Evolutionary conservation across 768 basidiomycete genomes (phyloP).

Genomic region (Termitomyces sp.): DNA sequence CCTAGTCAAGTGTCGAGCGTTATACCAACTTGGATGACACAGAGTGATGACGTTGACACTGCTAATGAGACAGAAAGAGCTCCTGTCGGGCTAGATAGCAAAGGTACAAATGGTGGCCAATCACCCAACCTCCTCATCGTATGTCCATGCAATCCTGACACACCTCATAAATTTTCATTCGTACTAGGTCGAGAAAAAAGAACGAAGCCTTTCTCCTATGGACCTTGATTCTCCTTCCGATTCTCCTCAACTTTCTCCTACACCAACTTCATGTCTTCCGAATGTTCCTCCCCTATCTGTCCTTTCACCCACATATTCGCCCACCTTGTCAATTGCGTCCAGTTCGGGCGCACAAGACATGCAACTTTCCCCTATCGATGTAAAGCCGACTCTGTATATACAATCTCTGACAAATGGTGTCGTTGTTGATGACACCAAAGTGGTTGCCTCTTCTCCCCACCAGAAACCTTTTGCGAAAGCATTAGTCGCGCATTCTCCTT

Average conservation of each 20-base stretch:
- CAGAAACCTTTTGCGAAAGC: not conserved
- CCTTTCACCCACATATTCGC: slow-evolving; percentile 16
- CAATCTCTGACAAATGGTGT: not conserved
- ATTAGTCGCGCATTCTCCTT: not conserved
- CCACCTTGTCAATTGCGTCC: slow-evolving; percentile 20
- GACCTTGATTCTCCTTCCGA: slow-evolving; percentile 48
- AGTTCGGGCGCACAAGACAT: slow-evolving; percentile 21
- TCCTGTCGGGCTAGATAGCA: not conserved
- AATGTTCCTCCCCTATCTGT: not conserved
- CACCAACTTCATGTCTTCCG: slow-evolving; percentile 1
- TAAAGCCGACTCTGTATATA: not conserved
- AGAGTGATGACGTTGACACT: slow-evolving; percentile 8
- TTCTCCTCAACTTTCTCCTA: slow-evolving; percentile 22
- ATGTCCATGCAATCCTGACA: slow-evolving; percentile 7
- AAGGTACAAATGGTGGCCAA: not conserved
- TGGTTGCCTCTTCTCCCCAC: not conserved
- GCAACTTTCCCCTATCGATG: slow-evolving; percentile 20
- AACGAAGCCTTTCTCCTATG: slow-evolving; percentile 56
- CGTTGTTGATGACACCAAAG: not conserved
- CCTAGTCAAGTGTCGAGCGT: slow-evolving; percentile 7
- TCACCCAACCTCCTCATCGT: slow-evolving; percentile 4
- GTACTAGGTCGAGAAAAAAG: slow-evolving; percentile 13
- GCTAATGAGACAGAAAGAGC: slow-evolving; percentile 18
- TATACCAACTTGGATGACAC: slow-evolving; percentile 14
- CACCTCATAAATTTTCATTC: slow-evolving; percentile 7